Percentiles rank a stretch among this genome's conserved stretches.
Evolutionary conservation across 2,329 filamentous ascomycete genomes (phyloP).

Genomic region (Pseudocercospora fuligena): DNA sequence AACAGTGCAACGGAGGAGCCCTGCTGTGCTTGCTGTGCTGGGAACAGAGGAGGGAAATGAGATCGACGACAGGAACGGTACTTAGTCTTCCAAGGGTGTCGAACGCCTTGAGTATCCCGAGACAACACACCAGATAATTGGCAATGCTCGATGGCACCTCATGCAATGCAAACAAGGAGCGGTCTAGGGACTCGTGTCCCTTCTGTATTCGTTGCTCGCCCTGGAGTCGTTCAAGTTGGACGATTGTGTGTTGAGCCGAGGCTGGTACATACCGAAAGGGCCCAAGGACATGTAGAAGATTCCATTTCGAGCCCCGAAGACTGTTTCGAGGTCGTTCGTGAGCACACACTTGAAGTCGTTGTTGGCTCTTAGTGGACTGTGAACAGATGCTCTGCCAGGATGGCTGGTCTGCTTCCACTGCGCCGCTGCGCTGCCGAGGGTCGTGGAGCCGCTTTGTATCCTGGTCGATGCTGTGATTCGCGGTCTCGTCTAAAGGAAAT

Average conservation of each 20-base stretch:
- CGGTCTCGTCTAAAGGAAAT: conserved; percentile 3
- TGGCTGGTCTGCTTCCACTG: conserved; percentile 1
- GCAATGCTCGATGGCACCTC: not conserved
- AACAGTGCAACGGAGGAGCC: conserved; percentile 7
- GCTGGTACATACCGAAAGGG: not conserved
- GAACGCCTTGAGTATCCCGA: conserved; percentile 8
- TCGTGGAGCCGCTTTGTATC: conserved; percentile 1
- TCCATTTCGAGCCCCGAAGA: not conserved
- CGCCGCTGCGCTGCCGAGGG: conserved; percentile 10
- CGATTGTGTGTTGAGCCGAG: not conserved
- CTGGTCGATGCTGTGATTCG: conserved; percentile 9
- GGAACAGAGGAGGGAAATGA: conserved; percentile 15
- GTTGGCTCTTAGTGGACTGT: not conserved
- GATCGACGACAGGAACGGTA: conserved; percentile 13
- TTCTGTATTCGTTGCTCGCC: not conserved
- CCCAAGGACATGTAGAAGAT: not conserved
- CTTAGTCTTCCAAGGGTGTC: conserved; percentile 15
- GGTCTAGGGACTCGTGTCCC: conserved; percentile 1
- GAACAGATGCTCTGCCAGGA: conserved; percentile 5
- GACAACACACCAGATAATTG: conserved; percentile 8
- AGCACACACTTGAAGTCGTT: not conserved
- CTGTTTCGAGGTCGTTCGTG: not conserved
- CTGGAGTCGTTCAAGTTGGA: not conserved
- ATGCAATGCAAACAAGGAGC: conserved; percentile 8
- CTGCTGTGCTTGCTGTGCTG: conserved; percentile 9